phyloP scores from a whole-genome alignment of 495 filamentous ascomycete species.

The Aspergillus heteromorphus region DNA sequence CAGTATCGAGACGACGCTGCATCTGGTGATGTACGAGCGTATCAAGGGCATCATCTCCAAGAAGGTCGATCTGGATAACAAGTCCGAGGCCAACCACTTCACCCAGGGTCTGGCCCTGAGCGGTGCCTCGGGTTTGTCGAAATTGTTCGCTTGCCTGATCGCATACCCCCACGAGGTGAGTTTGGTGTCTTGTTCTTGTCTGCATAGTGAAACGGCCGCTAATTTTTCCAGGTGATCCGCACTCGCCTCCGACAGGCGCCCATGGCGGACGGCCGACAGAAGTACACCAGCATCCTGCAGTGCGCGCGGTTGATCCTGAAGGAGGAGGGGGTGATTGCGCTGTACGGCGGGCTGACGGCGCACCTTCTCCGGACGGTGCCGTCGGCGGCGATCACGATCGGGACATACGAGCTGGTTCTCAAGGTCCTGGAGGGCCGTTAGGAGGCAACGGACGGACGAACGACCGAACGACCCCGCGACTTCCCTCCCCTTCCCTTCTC shows the following conservation, averaged over 20 bases:
- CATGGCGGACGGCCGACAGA: constrained; percentile 61
- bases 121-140: constrained; percentile 72
- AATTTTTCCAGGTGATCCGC: constrained; percentile 58
- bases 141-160: constrained; percentile 70
- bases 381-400: constrained; percentile 86
- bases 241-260: constrained; percentile 80
- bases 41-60: constrained; percentile 62
- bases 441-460: neutral
- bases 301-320: constrained; percentile 77
- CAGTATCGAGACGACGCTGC: constrained; percentile 77
- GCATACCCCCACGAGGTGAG: constrained; percentile 71
- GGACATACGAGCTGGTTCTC: constrained; percentile 81
- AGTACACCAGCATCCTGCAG: constrained; percentile 78
- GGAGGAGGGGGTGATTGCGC: constrained; percentile 73
- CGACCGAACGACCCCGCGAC: no score
- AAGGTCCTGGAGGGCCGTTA: constrained; percentile 33
- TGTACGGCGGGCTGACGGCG: constrained; percentile 83
- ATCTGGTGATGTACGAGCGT: constrained; percentile 84
- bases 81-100: constrained; percentile 24
- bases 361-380: constrained; percentile 84
- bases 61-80: constrained; percentile 43
- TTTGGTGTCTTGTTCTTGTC: no score
- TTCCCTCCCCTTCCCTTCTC: neutral
- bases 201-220: no score
- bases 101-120: constrained; percentile 43